Percentiles rank a stretch among this genome's conserved stretches.
Conservation (phyloP, 139 green algal genomes). For the Nannochloris sp. region DNA sequence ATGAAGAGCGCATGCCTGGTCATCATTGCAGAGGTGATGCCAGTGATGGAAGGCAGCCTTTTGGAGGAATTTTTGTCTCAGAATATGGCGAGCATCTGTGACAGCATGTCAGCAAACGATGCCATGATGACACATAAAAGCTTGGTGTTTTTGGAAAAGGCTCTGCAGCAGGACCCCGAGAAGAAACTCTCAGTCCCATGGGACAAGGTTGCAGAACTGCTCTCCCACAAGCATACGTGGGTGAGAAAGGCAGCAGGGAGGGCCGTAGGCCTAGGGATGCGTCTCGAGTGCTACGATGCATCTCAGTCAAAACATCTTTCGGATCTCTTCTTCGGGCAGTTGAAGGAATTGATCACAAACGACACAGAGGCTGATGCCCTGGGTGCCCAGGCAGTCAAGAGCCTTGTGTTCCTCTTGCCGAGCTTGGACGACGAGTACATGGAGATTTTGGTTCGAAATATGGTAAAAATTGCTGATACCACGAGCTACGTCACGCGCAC, state of each 20-base stretch:
- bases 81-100: no score
- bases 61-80: no score
- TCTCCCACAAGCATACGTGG: slow-evolving; percentile 64
- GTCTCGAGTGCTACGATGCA: no score
- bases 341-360: no score
- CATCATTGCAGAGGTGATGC: no score
- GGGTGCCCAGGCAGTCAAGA: slow-evolving; percentile 68
- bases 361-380: slow-evolving; percentile 59
- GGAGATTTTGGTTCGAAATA: slow-evolving; percentile 50
- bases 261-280: no score
- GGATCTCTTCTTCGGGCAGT: no score
- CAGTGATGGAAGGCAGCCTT: no score
- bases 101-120: not conserved
- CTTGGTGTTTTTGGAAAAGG: not conserved
- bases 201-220: slow-evolving; percentile 14
- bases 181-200: not conserved
- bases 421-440: slow-evolving; percentile 25
- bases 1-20: no score
- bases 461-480: slow-evolving; percentile 61
- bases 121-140: not conserved
- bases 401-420: slow-evolving; percentile 56
- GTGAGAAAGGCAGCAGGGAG: slow-evolving; percentile 66
- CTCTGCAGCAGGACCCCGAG: slow-evolving; percentile 8
- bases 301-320: no score
- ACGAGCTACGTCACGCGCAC: slow-evolving; percentile 17